Evolutionary conservation across 1,139 yeast genomes (phyloP).

Genomic region (Geotrichum reessii): DNA sequence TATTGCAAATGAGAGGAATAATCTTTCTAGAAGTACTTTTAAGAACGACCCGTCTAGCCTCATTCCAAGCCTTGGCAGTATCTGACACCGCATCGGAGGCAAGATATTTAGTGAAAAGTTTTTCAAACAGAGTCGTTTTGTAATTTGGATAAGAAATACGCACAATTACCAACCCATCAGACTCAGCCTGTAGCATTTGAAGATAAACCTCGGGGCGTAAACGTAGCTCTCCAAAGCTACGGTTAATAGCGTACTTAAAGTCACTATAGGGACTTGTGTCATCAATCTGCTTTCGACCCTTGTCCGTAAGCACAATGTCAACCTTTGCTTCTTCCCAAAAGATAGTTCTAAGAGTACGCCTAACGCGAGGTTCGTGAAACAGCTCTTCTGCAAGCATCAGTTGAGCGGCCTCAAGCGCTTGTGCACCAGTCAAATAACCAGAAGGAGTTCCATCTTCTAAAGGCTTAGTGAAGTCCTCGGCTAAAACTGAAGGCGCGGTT

Average conservation of each 20-base stretch:
- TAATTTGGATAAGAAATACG: slow-evolving; percentile 40
- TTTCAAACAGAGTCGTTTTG: slow-evolving; percentile 45
- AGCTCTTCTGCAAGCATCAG: slow-evolving; percentile 74
- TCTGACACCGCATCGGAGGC: slow-evolving; percentile 83
- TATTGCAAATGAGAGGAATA: slow-evolving; percentile 61
- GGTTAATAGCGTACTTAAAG: slow-evolving; percentile 82
- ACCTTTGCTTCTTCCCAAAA: slow-evolving; percentile 64
- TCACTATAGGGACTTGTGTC: slow-evolving; percentile 78
- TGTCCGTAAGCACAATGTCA: slow-evolving; percentile 75
- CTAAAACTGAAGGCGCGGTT: slow-evolving; percentile 58
- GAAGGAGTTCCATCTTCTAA: slow-evolving; percentile 36
- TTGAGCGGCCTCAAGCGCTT: slow-evolving; percentile 69
- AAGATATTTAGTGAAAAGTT: slow-evolving; percentile 52
- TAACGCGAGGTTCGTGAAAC: slow-evolving; percentile 72
- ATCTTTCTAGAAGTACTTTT: slow-evolving; percentile 63
- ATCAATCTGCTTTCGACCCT: slow-evolving; percentile 78
- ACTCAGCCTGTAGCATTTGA: slow-evolving; percentile 89
- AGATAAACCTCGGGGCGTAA: slow-evolving; percentile 73
- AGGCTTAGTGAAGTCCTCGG: slow-evolving; percentile 43
- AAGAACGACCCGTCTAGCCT: slow-evolving; percentile 62
- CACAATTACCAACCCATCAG: slow-evolving; percentile 49
- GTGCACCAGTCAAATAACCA: slow-evolving; percentile 52
- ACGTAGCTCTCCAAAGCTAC: slow-evolving; percentile 68
- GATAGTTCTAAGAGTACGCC: slow-evolving; percentile 67
- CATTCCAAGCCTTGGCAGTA: slow-evolving; percentile 75